Conservation (phyloP, 2,329 filamentous ascomycete genomes). For the Proliferodiscus dingleyae region DNA sequence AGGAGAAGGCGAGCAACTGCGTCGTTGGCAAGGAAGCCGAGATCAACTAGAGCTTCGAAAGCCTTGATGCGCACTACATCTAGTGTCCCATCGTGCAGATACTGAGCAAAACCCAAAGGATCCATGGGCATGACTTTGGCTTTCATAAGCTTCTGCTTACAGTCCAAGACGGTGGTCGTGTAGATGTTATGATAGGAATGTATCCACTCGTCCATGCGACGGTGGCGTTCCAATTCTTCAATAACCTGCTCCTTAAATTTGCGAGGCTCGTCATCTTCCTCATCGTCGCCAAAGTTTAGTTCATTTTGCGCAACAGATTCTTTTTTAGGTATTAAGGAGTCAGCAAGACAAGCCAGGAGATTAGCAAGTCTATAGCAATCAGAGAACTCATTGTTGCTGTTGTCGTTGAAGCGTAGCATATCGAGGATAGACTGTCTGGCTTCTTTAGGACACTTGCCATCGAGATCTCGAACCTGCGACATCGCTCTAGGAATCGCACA, state of each 20-base stretch:
- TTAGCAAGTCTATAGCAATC: constrained; percentile 85
- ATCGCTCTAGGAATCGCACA: constrained; percentile 78
- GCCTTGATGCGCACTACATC: constrained; percentile 62
- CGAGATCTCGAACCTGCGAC: constrained; percentile 67
- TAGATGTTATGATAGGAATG: constrained; percentile 64
- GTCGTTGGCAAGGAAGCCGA: constrained; percentile 54
- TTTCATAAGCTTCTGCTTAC: constrained; percentile 60
- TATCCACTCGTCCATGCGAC: constrained; percentile 65
- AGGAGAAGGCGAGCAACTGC: constrained; percentile 53
- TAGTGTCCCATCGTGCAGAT: constrained; percentile 58
- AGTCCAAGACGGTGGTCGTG: constrained; percentile 57
- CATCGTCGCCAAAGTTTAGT: constrained; percentile 37
- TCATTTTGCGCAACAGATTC: constrained; percentile 36
- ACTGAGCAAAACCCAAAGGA: constrained; percentile 55
- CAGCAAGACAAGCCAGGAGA: constrained; percentile 62
- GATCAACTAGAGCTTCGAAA: constrained; percentile 58
- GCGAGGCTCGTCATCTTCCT: constrained; percentile 40
- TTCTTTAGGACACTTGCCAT: constrained; percentile 71
- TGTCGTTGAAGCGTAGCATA: constrained; percentile 90
- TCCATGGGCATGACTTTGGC: constrained; percentile 52
- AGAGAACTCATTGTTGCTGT: constrained; percentile 81
- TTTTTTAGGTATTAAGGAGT: constrained; percentile 46
- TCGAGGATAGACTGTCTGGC: constrained; percentile 84
- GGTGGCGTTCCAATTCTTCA: constrained; percentile 63
- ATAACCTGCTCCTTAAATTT: constrained; percentile 39